Base-by-base conservation (phyloP, 1,139 yeast genomes). In the Arxiozyma slooffiae region DNA sequence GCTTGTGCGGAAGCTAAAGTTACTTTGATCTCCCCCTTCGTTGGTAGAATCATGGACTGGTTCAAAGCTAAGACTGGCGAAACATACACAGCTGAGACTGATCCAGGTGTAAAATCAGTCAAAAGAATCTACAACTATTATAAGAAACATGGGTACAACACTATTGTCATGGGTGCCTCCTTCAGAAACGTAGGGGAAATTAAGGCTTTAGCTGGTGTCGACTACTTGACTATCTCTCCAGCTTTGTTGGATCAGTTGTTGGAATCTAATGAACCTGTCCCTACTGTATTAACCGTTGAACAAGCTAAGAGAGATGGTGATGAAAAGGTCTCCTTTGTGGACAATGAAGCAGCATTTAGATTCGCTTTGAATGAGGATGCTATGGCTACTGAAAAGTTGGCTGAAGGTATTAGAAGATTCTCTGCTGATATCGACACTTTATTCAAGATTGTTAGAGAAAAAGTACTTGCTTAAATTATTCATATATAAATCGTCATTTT, bases 151-250 rank as follows among this genome's bases (percentile, higher is more conserved):
- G 94, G 84, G 62, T 92, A 92, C 82, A 79, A 92, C 67, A 92
- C 98, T 73, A 90, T 92, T 71, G 98, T 92, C 68, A 92, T 92
- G 98, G 99, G 98, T 74, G 99, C 99, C 57, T 90, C 97, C 54
- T 92, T 92, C 90, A 90, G 99, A 83, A 94, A 90, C 79, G 75
- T 78, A 59, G 97, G 94, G 61, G 98, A 92, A 77, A 89, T 92
- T 75, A 85, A 84, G 75, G 96, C 95, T 62, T 80, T 92, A 66
- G 97, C 98, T 58, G 99, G 98, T 72, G 85, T 88, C 69, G 99
- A 92, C 72, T 94, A 75, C 81, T 79, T 92, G 75, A 92, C 99
- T 69, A 90, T 92, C 67, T 80, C 98, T 63, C 98, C 98, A 69
- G 80, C 79, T 70, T 79, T 92, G 67, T 82, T 92, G 72, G 97